Conservation (phyloP, 345 rosid genomes). For the Aegle marmelos region DNA sequence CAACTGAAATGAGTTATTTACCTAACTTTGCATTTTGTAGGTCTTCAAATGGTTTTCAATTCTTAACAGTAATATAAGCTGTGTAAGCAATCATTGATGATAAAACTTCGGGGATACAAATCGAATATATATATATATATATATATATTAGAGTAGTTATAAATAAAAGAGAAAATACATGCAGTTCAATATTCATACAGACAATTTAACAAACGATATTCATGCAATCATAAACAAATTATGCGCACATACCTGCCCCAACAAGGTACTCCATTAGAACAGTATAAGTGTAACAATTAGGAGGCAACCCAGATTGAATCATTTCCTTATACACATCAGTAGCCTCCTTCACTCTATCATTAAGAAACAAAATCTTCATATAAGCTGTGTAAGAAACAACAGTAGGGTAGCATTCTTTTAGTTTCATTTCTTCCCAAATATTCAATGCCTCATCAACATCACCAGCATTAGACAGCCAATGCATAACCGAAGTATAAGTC, state of each 20-base stretch:
- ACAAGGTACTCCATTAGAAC: slow-evolving; percentile 75
- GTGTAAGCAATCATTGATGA: too few relatives aligned
- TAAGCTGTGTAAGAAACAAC: slow-evolving; percentile 82
- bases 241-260: slow-evolving; percentile 40
- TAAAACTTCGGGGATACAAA: neutral
- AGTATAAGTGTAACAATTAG: slow-evolving; percentile 80
- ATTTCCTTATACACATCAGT: slow-evolving; percentile 66
- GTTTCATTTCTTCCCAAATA: slow-evolving; percentile 76
- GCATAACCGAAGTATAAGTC: slow-evolving; percentile 75
- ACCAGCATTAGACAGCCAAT: slow-evolving; percentile 68
- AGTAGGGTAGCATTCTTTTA: slow-evolving; percentile 43
- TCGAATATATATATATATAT: too few relatives aligned
- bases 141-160: too few relatives aligned
- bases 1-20: neutral
- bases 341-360: slow-evolving; percentile 59
- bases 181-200: neutral
- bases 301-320: slow-evolving; percentile 53
- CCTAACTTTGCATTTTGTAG: neutral
- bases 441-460: slow-evolving; percentile 63
- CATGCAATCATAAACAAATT: slow-evolving; percentile 14
- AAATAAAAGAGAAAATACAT: neutral
- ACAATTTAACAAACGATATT: slow-evolving; percentile 40
- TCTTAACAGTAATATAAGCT: neutral
- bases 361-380: slow-evolving; percentile 71
- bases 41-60: neutral